These are phyloP conservation scores for Candida ascalaphidarum DNA, from an alignment of 805 yeast species.

Conservation along the genomic window DNA sequence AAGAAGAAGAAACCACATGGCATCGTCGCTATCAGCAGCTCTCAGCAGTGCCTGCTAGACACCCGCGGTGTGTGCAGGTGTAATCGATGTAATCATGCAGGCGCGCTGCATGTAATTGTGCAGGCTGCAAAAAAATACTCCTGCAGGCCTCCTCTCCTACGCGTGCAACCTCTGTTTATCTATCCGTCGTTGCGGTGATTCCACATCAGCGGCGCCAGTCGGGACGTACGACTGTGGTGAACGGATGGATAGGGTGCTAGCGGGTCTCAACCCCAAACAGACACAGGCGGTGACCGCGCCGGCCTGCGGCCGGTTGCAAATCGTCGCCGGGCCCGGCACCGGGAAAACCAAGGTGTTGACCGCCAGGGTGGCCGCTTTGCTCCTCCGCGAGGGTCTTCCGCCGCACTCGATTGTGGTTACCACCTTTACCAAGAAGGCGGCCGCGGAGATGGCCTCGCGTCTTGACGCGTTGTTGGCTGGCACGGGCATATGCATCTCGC, in stretches of 20 bases:
- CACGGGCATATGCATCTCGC: conserved; percentile 27
- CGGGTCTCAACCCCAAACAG: conserved; percentile 33
- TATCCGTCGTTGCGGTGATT: not conserved
- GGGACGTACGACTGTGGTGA: not conserved
- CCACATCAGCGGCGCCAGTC: not conserved
- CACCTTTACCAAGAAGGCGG: conserved; percentile 91
- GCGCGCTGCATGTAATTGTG: too few relatives aligned
- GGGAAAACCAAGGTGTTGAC: conserved; percentile 81
- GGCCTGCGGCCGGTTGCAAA: conserved; percentile 31
- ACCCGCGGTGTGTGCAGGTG: too few relatives aligned
- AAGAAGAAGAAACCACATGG: not conserved
- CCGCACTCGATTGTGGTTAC: conserved; percentile 73
- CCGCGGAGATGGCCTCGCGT: conserved; percentile 72
- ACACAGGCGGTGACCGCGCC: conserved; percentile 35
- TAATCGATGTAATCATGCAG: too few relatives aligned
- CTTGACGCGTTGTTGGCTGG: conserved; percentile 27
- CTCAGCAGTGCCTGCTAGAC: too few relatives aligned
- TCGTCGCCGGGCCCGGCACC: conserved; percentile 56
- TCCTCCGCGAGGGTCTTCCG: conserved; percentile 40
- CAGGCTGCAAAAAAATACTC: too few relatives aligned
- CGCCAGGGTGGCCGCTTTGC: conserved; percentile 65
- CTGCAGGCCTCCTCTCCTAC: too few relatives aligned
- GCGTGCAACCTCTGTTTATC: too few relatives aligned
- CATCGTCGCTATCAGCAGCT: not conserved
- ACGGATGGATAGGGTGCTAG: too few relatives aligned